A percentile compares a stretch with the other conserved stretches of the same genome.
Conservation (phyloP, 2,329 filamentous ascomycete species). For the Gnomoniopsis smithogilvyi region DNA sequence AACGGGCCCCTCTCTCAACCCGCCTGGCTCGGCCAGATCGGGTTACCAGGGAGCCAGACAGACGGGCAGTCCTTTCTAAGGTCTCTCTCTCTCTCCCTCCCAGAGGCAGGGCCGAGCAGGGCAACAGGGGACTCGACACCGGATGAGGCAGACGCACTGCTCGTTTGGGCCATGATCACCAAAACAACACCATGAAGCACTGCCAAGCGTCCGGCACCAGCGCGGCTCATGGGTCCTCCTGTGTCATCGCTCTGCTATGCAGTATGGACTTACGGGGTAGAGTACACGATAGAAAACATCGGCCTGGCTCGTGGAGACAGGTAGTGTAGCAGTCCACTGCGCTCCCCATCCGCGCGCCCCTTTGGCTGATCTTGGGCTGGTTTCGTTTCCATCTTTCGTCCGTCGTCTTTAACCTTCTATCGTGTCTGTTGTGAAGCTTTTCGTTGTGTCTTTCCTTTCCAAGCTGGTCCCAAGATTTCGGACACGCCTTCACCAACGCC, state of each 20-base stretch:
- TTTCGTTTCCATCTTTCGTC: not conserved
- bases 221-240: not conserved
- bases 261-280: not conserved
- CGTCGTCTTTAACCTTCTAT: not conserved
- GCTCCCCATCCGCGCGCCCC: not conserved
- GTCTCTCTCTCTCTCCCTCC: too few species aligned
- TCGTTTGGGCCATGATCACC: too few species aligned
- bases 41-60: not conserved
- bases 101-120: not conserved
- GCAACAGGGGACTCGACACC: not conserved
- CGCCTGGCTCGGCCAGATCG: not conserved
- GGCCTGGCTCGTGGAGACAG: constrained; percentile 7
- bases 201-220: constrained; percentile 11
- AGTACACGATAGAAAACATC: not conserved
- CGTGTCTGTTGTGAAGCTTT: not conserved
- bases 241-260: not conserved
- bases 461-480: not conserved
- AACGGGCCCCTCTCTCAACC: not conserved
- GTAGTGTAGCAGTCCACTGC: constrained; percentile 8
- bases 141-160: not conserved
- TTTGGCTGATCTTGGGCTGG: not conserved
- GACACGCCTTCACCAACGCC: not conserved
- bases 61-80: not conserved
- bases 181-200: constrained; percentile 5
- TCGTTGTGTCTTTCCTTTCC: not conserved